Conservation (phyloP, 2,329 filamentous ascomycete genomes). For the Aspergillus eucalypticola region DNA sequence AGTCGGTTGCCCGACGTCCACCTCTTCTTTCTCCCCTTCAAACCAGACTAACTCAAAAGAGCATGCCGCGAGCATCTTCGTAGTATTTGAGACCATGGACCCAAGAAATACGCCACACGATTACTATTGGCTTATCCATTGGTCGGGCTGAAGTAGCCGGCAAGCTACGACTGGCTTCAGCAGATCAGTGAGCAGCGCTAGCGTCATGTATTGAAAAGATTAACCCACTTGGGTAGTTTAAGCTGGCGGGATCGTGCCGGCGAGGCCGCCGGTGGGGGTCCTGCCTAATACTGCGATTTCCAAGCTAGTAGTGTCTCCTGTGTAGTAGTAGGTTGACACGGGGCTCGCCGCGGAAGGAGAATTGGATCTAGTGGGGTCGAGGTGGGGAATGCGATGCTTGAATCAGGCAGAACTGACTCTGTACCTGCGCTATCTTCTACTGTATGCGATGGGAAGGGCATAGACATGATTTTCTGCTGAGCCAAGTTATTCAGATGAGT, state of each 20-base stretch:
- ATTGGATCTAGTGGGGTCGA: not conserved
- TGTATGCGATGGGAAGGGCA: not conserved
- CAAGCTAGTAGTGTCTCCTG: not conserved
- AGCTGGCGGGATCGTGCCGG: not conserved
- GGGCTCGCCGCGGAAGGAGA: not conserved
- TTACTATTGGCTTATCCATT: slow-evolving; percentile 16
- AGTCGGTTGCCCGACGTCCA: not conserved
- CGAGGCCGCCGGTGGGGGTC: not conserved
- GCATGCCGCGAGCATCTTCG: not conserved
- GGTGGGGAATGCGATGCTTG: not conserved
- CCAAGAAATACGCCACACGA: slow-evolving; percentile 13
- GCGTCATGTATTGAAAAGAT: slow-evolving; percentile 7
- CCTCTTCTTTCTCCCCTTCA: not conserved
- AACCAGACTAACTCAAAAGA: not conserved
- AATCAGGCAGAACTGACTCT: not conserved
- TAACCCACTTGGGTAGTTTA: not conserved
- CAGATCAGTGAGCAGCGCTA: slow-evolving; percentile 15
- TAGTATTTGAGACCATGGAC: slow-evolving; percentile 9
- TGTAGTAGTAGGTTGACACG: not conserved
- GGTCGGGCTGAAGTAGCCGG: slow-evolving; percentile 18
- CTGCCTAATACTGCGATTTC: not conserved
- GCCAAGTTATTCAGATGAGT: not conserved
- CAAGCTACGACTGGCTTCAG: slow-evolving; percentile 10
- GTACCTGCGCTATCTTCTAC: not conserved
- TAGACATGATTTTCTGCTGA: not conserved